phyloP scores from a whole-genome alignment of 2,329 filamentous ascomycete genomes.

The Aureobasidium sp. region DNA sequence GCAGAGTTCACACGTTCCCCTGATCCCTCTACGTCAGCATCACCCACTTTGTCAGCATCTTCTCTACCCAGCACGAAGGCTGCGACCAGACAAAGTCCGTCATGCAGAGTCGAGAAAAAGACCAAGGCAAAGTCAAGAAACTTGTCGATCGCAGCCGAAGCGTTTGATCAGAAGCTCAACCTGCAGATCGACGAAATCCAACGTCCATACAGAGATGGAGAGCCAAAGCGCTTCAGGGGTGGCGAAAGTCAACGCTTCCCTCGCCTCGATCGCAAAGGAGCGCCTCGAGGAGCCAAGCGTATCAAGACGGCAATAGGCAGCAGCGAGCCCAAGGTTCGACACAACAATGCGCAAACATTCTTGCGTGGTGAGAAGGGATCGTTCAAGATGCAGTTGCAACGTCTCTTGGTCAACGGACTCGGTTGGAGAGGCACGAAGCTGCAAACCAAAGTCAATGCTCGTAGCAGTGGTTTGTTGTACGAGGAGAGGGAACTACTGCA shows the following conservation, averaged over 20 bases:
- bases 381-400: slow-evolving; percentile 2
- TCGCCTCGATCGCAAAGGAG: not conserved
- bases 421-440: not conserved
- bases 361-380: slow-evolving; percentile 2
- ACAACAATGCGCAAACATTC: slow-evolving; percentile 9
- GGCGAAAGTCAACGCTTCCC: not conserved
- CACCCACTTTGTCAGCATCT: not conserved
- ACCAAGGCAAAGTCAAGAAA: not conserved
- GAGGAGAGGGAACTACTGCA: slow-evolving; percentile 4
- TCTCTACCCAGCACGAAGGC: not conserved
- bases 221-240: not conserved
- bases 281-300: not conserved
- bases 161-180: not conserved
- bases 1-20: not conserved
- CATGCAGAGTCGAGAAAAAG: slow-evolving; percentile 1
- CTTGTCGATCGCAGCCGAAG: not conserved
- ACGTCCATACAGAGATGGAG: not conserved
- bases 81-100: not conserved
- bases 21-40: not conserved
- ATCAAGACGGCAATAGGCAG: not conserved
- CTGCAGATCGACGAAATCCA: not conserved
- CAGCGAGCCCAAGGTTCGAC: not conserved
- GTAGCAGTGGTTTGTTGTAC: slow-evolving; percentile 9
- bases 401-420: not conserved
- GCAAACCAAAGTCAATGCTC: slow-evolving; percentile 1